Conservation (phyloP, 106 monocot species). For the Dendrobium officinale region DNA sequence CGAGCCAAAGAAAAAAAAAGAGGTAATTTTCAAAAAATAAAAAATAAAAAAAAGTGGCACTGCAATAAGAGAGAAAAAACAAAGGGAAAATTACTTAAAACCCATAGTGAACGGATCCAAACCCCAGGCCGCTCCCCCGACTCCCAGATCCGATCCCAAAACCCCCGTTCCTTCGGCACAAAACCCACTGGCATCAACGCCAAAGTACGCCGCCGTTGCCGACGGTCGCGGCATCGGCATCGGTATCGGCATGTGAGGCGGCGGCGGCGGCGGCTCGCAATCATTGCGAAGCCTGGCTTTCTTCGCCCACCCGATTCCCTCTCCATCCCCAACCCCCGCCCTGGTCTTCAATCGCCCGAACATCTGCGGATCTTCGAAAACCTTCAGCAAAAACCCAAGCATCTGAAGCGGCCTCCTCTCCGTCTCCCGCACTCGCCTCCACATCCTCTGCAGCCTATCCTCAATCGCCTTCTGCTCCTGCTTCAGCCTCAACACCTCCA, state of each 20-base stretch:
- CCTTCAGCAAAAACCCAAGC: slow-evolving; percentile 48
- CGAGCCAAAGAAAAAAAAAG: too few relatives aligned
- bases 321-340: not conserved
- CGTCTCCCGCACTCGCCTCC: slow-evolving; percentile 41
- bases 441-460: slow-evolving; percentile 37
- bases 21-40: too few relatives aligned
- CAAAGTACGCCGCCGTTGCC: not conserved
- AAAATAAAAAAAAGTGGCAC: too few relatives aligned
- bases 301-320: slow-evolving; percentile 9
- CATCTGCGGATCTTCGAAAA: slow-evolving; percentile 39
- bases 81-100: not conserved
- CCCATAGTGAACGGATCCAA: not conserved
- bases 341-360: slow-evolving; percentile 20
- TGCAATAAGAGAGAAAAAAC: too few relatives aligned
- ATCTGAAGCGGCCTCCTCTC: slow-evolving; percentile 65
- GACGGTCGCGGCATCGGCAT: not conserved
- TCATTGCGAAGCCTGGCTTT: slow-evolving; percentile 8
- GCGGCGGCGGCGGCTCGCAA: not conserved
- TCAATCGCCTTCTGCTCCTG: slow-evolving; percentile 44
- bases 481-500: slow-evolving; percentile 48
- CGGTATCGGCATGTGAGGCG: not conserved
- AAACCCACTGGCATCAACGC: not conserved
- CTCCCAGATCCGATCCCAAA: not conserved
- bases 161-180: not conserved
- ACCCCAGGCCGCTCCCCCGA: not conserved